Evolutionary conservation across 176 grass and related monocot species (phyloP), one percentile per base, ranked within the genome.

Genomic region (maize (Zea mays)): DNA sequence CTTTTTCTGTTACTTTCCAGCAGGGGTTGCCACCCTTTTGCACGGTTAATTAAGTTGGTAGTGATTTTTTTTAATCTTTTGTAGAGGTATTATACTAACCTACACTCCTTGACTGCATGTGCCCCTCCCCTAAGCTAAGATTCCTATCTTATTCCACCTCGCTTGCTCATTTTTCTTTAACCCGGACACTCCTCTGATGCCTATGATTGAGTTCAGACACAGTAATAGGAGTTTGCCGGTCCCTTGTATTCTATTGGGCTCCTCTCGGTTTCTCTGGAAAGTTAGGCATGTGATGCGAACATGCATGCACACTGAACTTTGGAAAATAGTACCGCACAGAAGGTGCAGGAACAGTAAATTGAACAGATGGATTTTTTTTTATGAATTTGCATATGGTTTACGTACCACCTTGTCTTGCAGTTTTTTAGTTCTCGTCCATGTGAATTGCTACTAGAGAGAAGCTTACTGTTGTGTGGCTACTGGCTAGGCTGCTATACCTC

Each of bases 1-100:
- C 79, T 82, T 82, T 81, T 83, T 77, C 56, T 49, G 65, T 87
- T 77, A 85, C 84, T 93, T 97, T 89, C 82, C 79, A 88, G 78
- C 88, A 60, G 77, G 77, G 82, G 84, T 86, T 76, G 58, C 56
- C 49, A 71, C 75, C 79, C 34, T 71, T 84, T 70, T 72, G 78
- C 86, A 83, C 85, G 74, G 78, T 62, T 89, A 82, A 85, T 62
- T 89, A 82, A 85, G 83, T 75, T 79, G 72, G 16, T 72, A 89
- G 27, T 75, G 85, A 71, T 91, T 80, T 91, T 88, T 79, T 80
- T 91, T 88, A 76, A 73, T 48, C 27, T 82, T 45, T 45, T 16
- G 27, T 65, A 56, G 19, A 52, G 44, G 65, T 77, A 84, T 81
- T 91, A 84, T 41, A 69, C 71, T 84, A 86, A 78, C 51, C 76